phyloP scores from a whole-genome alignment of 2,329 filamentous ascomycete species.

The Periglandula ipomoeae region DNA sequence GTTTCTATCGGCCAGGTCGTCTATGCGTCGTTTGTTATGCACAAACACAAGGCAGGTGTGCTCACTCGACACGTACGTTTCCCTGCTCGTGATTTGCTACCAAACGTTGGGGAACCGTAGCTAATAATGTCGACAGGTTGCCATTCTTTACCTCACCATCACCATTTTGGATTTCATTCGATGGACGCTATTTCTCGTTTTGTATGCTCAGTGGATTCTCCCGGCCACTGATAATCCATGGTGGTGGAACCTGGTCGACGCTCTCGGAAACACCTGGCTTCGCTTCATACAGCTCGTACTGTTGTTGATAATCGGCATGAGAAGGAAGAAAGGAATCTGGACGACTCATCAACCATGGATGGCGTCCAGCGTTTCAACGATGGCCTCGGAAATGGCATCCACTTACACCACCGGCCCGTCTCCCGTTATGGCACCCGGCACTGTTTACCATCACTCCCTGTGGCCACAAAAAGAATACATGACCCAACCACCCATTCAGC shows the following conservation, averaged over 20 bases:
- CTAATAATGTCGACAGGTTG: not conserved
- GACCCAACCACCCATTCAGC: not conserved
- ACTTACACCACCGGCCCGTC: slow-evolving; percentile 2
- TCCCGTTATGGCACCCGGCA: slow-evolving; percentile 4
- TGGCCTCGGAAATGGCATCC: slow-evolving; percentile 4
- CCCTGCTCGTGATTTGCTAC: not conserved
- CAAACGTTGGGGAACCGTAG: not conserved
- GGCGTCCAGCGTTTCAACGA: not conserved
- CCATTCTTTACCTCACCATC: slow-evolving; percentile 6
- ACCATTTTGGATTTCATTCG: slow-evolving; percentile 6
- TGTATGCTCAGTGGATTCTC: slow-evolving; percentile 7
- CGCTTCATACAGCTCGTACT: slow-evolving; percentile 4
- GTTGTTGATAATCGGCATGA: slow-evolving; percentile 7
- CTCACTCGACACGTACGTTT: slow-evolving; percentile 6
- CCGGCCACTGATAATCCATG: slow-evolving; percentile 2
- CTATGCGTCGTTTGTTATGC: slow-evolving; percentile 8
- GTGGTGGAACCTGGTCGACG: slow-evolving; percentile 9
- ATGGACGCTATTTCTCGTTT: slow-evolving; percentile 7
- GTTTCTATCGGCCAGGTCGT: slow-evolving; percentile 6
- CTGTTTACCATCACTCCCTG: not conserved
- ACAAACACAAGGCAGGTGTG: slow-evolving; percentile 7
- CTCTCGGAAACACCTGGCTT: slow-evolving; percentile 8
- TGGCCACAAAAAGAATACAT: slow-evolving; percentile 1
- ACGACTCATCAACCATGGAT: slow-evolving; percentile 7
- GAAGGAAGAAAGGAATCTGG: slow-evolving; percentile 8